A percentile compares a stretch with the other conserved stretches of the same genome.
Conservation (phyloP, 2,329 filamentous ascomycete genomes). For the Sphaerulina musiva region DNA sequence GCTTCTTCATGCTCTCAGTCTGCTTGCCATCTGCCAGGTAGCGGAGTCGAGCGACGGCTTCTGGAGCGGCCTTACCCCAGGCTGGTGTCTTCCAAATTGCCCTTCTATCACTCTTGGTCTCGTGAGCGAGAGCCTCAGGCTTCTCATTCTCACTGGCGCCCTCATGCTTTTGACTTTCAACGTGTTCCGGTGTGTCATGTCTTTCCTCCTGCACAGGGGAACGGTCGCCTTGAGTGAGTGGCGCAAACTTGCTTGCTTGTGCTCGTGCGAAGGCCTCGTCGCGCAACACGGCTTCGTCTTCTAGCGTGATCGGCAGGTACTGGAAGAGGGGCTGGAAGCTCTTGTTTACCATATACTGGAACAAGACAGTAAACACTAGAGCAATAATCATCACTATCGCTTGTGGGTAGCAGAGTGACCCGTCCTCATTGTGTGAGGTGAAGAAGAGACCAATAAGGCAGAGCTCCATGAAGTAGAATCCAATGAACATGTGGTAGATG, state of each 20-base stretch:
- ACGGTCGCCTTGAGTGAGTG: slow-evolving; percentile 19
- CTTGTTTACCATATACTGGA: slow-evolving; percentile 71
- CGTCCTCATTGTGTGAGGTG: slow-evolving; percentile 53
- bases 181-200: slow-evolving; percentile 6
- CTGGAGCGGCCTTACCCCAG: slow-evolving; percentile 20
- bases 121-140: slow-evolving; percentile 4
- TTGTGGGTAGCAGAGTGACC: slow-evolving; percentile 62
- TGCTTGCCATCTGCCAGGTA: slow-evolving; percentile 22
- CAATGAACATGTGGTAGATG: slow-evolving; percentile 92
- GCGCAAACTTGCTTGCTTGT: slow-evolving; percentile 38
- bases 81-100: slow-evolving; percentile 14
- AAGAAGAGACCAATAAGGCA: slow-evolving; percentile 88
- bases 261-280: slow-evolving; percentile 81
- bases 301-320: slow-evolving; percentile 88
- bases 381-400: slow-evolving; percentile 79
- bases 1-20: neutral
- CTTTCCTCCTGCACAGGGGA: slow-evolving; percentile 23
- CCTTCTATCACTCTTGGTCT: slow-evolving; percentile 10
- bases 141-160: slow-evolving; percentile 23
- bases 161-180: slow-evolving; percentile 10
- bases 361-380: slow-evolving; percentile 63
- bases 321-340: slow-evolving; percentile 80
- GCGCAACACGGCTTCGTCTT: slow-evolving; percentile 87
- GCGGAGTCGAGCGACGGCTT: slow-evolving; percentile 21
- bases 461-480: slow-evolving; percentile 89